These are phyloP conservation scores for Periconia macrospinosa DNA, from an alignment of 2,329 filamentous ascomycete genomes.

Conservation along the genomic window DNA sequence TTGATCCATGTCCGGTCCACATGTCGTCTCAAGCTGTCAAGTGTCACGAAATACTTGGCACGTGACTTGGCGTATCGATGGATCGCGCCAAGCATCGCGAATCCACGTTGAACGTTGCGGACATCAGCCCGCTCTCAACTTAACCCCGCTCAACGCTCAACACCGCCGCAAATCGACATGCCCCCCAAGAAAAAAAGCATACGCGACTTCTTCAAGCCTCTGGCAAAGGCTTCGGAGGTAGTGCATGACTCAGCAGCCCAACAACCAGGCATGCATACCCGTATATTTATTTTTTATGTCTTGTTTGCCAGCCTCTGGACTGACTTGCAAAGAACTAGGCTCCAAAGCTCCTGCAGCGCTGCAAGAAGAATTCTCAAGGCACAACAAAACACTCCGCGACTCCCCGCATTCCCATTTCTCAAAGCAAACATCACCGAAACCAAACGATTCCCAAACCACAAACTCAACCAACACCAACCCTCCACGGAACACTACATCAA, in stretches of 20 bases:
- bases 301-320: no score
- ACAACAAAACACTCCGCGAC: neutral
- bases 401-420: neutral
- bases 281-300: no score
- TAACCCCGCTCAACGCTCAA: neutral
- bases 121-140: no score
- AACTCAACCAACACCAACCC: constrained; percentile 2
- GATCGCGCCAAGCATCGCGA: constrained; percentile 7
- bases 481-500: constrained; percentile 1
- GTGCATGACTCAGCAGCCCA: constrained; percentile 18
- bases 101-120: neutral
- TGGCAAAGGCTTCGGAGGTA: constrained; percentile 24
- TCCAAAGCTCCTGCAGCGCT: no score
- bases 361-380: neutral
- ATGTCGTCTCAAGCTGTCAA: neutral
- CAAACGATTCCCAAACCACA: constrained; percentile 2
- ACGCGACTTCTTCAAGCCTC: constrained; percentile 52
- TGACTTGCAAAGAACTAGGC: no score
- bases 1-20: neutral
- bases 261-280: constrained; percentile 20
- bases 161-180: constrained; percentile 6
- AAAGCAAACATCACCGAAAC: neutral
- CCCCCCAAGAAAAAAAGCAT: constrained; percentile 39
- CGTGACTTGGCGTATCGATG: neutral
- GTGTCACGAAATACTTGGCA: neutral